Conservation (phyloP, 2,329 filamentous ascomycete genomes). For the Whalleya microplaca region DNA sequence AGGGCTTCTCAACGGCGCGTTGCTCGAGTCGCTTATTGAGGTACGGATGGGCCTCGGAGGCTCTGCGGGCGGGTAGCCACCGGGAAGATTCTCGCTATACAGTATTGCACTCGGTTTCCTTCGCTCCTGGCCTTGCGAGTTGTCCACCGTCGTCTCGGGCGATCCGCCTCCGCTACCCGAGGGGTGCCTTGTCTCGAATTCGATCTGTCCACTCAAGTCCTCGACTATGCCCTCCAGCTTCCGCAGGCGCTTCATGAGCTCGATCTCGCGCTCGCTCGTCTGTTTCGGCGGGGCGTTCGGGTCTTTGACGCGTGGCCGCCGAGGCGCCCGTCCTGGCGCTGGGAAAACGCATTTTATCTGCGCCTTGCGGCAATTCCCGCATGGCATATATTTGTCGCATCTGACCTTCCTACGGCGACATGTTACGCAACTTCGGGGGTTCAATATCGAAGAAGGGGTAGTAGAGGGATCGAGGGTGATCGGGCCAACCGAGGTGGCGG, state of each 20-base stretch:
- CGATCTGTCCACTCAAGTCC: constrained; percentile 67
- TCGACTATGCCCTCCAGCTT: constrained; percentile 78
- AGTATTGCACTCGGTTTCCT: constrained; percentile 25
- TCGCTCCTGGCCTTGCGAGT: constrained; percentile 26
- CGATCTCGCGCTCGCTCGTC: constrained; percentile 65
- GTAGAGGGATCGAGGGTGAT: constrained; percentile 38
- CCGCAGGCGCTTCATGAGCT: constrained; percentile 72
- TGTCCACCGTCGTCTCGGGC: constrained; percentile 41
- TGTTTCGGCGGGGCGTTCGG: constrained; percentile 64
- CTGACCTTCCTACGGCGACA: constrained; percentile 66
- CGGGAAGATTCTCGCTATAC: constrained; percentile 26
- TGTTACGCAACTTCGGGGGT: constrained; percentile 51
- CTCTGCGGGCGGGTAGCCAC: constrained; percentile 22
- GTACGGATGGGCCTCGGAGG: constrained; percentile 18
- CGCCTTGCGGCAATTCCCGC: constrained; percentile 73
- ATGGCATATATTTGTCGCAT: constrained; percentile 78
- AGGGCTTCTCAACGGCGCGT: constrained; percentile 17
- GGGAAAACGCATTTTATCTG: constrained; percentile 75
- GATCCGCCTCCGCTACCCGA: constrained; percentile 42
- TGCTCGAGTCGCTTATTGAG: constrained; percentile 32
- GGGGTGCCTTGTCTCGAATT: constrained; percentile 52
- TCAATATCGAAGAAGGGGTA: constrained; percentile 36
- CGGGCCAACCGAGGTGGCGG: constrained; percentile 27
- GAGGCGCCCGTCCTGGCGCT: constrained; percentile 71
- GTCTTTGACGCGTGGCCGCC: constrained; percentile 67